Evolutionary conservation across 2,329 filamentous ascomycete genomes (phyloP).

Genomic region (Pyricularia pennisetigena): DNA sequence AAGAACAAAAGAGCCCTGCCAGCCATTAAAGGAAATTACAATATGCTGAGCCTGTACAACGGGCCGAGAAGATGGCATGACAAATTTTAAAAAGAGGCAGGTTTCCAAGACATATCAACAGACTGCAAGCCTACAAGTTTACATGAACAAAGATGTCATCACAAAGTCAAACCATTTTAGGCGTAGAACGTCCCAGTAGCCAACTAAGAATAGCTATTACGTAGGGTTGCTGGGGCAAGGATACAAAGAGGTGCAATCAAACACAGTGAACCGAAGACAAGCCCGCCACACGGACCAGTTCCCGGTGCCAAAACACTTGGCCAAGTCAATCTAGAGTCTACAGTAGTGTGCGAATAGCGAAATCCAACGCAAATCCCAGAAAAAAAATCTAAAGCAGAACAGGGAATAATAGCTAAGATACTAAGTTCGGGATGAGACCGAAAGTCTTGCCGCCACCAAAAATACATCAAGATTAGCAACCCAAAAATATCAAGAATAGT

Average conservation of each 20-base stretch:
- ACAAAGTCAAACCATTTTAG: neutral
- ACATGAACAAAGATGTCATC: too few relatives aligned
- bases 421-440: neutral
- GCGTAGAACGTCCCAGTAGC: neutral
- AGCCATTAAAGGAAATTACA: too few relatives aligned
- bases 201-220: neutral
- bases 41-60: too few relatives aligned
- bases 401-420: neutral
- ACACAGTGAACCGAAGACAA: neutral
- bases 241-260: neutral
- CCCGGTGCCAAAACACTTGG: neutral
- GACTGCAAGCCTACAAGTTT: too few relatives aligned
- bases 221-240: neutral
- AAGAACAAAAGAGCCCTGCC: too few relatives aligned
- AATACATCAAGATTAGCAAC: too few relatives aligned
- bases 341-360: neutral
- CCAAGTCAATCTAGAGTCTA: neutral
- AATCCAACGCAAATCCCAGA: neutral
- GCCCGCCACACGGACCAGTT: neutral
- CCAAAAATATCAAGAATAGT: neutral
- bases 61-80: too few relatives aligned
- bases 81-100: too few relatives aligned
- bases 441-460: neutral
- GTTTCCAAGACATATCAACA: too few relatives aligned
- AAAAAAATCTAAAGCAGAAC: neutral